Conservation (phyloP, 2,329 filamentous ascomycete species). For the Cladosporium sp. region DNA sequence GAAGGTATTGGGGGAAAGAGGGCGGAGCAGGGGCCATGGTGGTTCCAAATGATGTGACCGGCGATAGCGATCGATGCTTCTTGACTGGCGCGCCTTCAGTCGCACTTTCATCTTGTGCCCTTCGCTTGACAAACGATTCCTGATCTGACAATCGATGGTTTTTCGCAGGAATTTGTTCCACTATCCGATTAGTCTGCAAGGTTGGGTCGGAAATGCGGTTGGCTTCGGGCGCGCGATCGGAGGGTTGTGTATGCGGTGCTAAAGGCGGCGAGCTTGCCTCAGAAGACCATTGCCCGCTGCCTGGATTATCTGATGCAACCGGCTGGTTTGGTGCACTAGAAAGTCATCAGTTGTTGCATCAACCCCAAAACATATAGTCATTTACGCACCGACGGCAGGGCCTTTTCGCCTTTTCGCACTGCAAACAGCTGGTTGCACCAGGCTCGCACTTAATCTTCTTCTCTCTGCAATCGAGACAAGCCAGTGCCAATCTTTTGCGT, state of each 20-base stretch:
- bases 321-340: slow-evolving; percentile 25
- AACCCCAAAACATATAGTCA: neutral
- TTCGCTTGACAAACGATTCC: slow-evolving; percentile 25
- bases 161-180: neutral
- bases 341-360: neutral
- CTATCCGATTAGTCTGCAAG: slow-evolving; percentile 7
- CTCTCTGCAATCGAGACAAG: slow-evolving; percentile 88
- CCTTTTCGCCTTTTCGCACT: slow-evolving; percentile 87
- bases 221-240: neutral
- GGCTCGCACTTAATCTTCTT: slow-evolving; percentile 98
- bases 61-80: slow-evolving; percentile 30
- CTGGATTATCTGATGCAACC: slow-evolving; percentile 21
- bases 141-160: slow-evolving; percentile 16
- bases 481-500: slow-evolving; percentile 82
- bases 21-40: neutral
- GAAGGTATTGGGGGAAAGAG: neutral
- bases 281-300: slow-evolving; percentile 16
- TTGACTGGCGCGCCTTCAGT: slow-evolving; percentile 21
- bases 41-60: slow-evolving; percentile 10
- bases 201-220: slow-evolving; percentile 17
- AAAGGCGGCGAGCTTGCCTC: slow-evolving; percentile 23
- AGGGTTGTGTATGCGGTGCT: slow-evolving; percentile 6
- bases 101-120: slow-evolving; percentile 23
- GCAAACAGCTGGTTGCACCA: slow-evolving; percentile 78
- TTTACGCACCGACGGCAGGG: slow-evolving; percentile 68